Evolutionary conservation across 148 eudicot genomes (phyloP).

Genomic region (Fallopia convolvulus): DNA sequence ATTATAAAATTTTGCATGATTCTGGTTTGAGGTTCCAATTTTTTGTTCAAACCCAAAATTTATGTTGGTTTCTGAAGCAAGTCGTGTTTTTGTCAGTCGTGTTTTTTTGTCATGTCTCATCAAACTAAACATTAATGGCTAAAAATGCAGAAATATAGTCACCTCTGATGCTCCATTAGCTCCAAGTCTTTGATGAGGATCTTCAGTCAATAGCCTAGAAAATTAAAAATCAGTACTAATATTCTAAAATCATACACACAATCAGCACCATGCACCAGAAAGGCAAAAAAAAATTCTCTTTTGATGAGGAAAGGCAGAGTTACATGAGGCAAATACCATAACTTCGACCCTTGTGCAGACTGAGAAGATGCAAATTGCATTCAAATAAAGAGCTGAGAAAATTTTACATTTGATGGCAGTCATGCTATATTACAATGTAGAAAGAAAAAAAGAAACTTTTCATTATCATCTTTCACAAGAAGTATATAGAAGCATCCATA

Average conservation of each 20-base stretch:
- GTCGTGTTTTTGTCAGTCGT: not conserved
- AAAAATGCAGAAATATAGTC: conserved; percentile 9
- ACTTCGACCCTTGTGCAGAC: not conserved
- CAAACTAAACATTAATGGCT: not conserved
- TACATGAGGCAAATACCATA: not conserved
- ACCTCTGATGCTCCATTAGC: conserved; percentile 98
- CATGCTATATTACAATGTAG: not conserved
- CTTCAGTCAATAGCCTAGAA: conserved; percentile 73
- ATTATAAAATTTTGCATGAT: not conserved
- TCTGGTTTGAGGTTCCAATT: not conserved
- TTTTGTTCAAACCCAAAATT: not conserved
- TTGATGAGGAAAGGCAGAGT: not conserved
- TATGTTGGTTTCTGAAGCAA: not conserved
- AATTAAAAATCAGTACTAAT: conserved; percentile 7
- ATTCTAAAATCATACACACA: not conserved
- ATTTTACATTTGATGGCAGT: not conserved
- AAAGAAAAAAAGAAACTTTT: not conserved
- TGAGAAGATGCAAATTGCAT: not conserved
- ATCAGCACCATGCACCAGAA: not conserved
- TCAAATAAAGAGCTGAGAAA: not conserved
- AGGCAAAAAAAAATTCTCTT: not conserved
- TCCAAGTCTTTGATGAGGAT: conserved; percentile 94
- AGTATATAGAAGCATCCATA: not conserved
- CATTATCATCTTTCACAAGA: not conserved
- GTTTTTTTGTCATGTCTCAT: not conserved